Percentiles rank a stretch among this genome's conserved stretches.
These are phyloP conservation scores for Euptelea pleiosperma DNA, from an alignment of 164 flowering plant species.

Conservation along the genomic window DNA sequence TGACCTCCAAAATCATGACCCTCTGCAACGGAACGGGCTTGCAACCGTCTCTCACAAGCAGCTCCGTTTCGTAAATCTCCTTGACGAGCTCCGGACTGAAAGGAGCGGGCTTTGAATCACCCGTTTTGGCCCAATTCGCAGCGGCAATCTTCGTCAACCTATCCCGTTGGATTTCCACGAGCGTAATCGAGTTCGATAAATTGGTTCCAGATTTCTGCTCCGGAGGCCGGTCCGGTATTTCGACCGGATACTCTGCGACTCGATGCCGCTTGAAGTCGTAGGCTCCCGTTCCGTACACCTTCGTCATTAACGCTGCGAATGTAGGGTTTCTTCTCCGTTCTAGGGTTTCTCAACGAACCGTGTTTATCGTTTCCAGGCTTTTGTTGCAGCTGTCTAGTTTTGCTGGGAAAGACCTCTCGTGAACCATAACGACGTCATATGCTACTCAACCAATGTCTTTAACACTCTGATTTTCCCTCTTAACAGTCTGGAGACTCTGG, in stretches of 20 bases:
- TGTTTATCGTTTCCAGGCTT: no score
- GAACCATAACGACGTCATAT: no score
- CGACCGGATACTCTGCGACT: constrained; percentile 88
- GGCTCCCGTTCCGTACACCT: constrained; percentile 73
- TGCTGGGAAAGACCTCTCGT: no score
- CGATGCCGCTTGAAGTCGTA: constrained; percentile 87
- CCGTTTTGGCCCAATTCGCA: constrained; percentile 61
- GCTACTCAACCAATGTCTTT: no score
- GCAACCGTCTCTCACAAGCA: constrained; percentile 49
- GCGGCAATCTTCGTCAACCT: constrained; percentile 73
- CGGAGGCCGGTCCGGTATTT: constrained; percentile 28
- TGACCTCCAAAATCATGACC: constrained; percentile 91
- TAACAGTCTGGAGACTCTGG: no score
- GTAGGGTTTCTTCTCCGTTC: no score
- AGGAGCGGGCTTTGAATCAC: constrained; percentile 23
- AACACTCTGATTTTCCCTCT: no score
- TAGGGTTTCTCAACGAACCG: no score
- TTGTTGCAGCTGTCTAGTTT: no score
- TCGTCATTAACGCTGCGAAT: no score
- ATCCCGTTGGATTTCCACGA: constrained; percentile 76
- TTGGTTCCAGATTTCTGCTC: constrained; percentile 47
- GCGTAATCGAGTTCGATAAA: constrained; percentile 61
- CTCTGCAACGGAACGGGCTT: constrained; percentile 85
- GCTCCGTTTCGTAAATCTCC: constrained; percentile 78
- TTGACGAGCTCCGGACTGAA: constrained; percentile 71